phyloP scores from a whole-genome alignment of 2,329 filamentous ascomycete species.

The Iodosphaeria phyllophila region DNA sequence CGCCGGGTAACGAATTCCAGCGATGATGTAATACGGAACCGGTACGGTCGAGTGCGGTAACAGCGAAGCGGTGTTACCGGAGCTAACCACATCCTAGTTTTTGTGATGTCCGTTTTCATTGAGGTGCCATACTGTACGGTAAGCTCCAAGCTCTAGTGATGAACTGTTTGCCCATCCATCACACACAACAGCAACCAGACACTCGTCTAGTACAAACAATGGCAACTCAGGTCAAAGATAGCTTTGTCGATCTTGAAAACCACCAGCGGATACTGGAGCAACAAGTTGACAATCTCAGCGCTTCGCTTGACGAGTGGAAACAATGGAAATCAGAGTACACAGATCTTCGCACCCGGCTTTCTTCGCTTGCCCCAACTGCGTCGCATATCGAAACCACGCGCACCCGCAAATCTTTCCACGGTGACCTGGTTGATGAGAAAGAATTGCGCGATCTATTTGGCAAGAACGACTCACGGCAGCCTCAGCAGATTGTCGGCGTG shows the following conservation, averaged over 20 bases:
- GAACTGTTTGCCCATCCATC: too few species aligned
- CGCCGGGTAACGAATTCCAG: too few species aligned
- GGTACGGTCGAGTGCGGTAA: too few species aligned
- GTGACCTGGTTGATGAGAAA: constrained; percentile 42
- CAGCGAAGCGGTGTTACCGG: too few species aligned
- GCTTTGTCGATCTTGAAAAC: constrained; percentile 51
- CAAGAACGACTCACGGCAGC: constrained; percentile 25
- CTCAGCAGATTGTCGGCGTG: constrained; percentile 45
- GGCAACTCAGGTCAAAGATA: constrained; percentile 21
- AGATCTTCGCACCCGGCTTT: constrained; percentile 65
- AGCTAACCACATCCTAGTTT: too few species aligned
- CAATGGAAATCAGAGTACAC: constrained; percentile 88
- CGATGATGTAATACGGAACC: too few species aligned
- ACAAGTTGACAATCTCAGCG: constrained; percentile 53
- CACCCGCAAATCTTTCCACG: constrained; percentile 39
- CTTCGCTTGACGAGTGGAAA: constrained; percentile 72
- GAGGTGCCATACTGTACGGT: too few species aligned
- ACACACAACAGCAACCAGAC: too few species aligned
- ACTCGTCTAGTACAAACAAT: constrained; percentile 11
- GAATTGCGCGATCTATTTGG: constrained; percentile 33
- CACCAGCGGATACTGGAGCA: constrained; percentile 60
- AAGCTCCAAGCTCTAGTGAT: too few species aligned
- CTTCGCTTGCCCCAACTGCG: constrained; percentile 28
- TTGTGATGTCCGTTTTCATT: too few species aligned
- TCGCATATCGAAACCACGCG: constrained; percentile 33